These are phyloP conservation scores for Ophiostoma himal-ulmi DNA, from an alignment of 2,329 filamentous ascomycete genomes.

Conservation along the genomic window DNA sequence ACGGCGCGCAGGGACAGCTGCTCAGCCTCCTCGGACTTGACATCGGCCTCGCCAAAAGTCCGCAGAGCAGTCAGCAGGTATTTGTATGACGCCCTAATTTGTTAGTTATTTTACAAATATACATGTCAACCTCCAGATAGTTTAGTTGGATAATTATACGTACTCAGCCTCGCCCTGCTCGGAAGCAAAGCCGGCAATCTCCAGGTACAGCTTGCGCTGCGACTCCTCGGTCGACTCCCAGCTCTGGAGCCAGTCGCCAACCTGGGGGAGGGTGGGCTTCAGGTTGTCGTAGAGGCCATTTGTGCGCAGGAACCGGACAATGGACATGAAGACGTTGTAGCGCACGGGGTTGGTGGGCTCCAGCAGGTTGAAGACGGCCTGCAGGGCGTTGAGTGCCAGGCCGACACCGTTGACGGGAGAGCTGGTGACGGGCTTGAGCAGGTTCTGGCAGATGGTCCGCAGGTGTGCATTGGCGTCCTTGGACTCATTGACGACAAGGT, in stretches of 20 bases:
- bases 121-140: background rate
- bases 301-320: constrained; percentile 73
- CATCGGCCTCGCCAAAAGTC: constrained; percentile 53
- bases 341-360: constrained; percentile 68
- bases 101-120: constrained; percentile 19
- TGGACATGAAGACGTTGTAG: constrained; percentile 85
- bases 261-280: constrained; percentile 68
- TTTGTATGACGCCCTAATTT: constrained; percentile 54
- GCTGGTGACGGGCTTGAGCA: constrained; percentile 77
- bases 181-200: constrained; percentile 72
- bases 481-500: constrained; percentile 75
- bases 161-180: constrained; percentile 72
- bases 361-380: constrained; percentile 95
- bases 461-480: constrained; percentile 81
- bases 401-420: constrained; percentile 80
- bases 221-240: constrained; percentile 83
- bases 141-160: constrained; percentile 34
- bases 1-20: constrained; percentile 53
- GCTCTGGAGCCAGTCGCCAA: constrained; percentile 72
- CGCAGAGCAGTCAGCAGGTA: constrained; percentile 59
- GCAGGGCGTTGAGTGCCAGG: constrained; percentile 82
- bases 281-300: constrained; percentile 76
- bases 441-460: constrained; percentile 80
- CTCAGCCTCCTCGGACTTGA: constrained; percentile 55
- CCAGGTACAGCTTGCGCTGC: constrained; percentile 75